Evolutionary conservation across 2,329 filamentous ascomycete genomes (phyloP).

Genomic region (Fusarium abutilonis): DNA sequence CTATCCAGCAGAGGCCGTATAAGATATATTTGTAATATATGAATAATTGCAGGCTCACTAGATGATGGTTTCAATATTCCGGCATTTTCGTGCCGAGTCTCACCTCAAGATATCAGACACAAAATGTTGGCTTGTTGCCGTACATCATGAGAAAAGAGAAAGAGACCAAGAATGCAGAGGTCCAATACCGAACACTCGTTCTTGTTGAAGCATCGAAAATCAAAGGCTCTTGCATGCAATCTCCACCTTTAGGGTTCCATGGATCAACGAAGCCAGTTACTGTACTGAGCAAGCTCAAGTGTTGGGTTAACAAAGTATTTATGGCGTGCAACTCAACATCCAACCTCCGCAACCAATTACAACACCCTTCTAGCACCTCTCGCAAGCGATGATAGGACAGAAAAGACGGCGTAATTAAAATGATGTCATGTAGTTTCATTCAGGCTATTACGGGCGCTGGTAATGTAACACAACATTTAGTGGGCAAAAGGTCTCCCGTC

Average conservation of each 20-base stretch:
- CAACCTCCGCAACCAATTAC: constrained; percentile 11
- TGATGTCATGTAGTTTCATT: constrained; percentile 33
- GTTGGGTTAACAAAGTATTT: neutral
- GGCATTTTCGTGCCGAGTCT: too few species aligned
- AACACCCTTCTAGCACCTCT: neutral
- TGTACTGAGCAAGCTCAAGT: constrained; percentile 5
- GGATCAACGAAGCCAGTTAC: neutral
- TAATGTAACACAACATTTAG: constrained; percentile 22
- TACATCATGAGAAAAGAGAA: too few species aligned
- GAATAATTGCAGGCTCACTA: neutral
- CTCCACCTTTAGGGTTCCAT: too few species aligned
- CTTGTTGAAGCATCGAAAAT: too few species aligned
- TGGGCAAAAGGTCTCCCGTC: constrained; percentile 25
- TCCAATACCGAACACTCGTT: too few species aligned
- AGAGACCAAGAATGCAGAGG: too few species aligned
- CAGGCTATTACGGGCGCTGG: constrained; percentile 14
- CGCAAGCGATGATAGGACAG: constrained; percentile 15
- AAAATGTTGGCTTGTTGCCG: too few species aligned
- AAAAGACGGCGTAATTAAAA: constrained; percentile 14
- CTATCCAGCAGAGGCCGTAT: neutral
- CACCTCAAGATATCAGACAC: too few species aligned
- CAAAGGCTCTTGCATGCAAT: too few species aligned
- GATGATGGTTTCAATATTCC: neutral
- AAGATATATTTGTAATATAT: neutral
- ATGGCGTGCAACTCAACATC: constrained; percentile 10